Evolutionary conservation across 2,329 filamentous ascomycete genomes (phyloP).

Genomic region (Neopestalotiopsis rosae): DNA sequence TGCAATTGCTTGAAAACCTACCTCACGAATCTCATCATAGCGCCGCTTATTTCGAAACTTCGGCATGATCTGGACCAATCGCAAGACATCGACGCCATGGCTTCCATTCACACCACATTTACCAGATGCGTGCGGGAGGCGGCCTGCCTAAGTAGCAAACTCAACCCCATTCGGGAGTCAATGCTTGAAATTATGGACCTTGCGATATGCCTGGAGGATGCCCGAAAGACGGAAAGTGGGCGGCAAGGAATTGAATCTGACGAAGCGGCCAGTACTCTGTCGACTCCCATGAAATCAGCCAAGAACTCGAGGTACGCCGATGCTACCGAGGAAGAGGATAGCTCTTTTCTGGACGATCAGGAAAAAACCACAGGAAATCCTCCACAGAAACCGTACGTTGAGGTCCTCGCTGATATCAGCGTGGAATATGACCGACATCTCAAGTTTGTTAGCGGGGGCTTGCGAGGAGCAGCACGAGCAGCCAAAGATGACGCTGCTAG

Average conservation of each 20-base stretch:
- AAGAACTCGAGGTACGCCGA: conserved; percentile 29
- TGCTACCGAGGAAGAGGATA: conserved; percentile 37
- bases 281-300: conserved; percentile 30
- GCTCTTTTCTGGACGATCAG: conserved; percentile 36
- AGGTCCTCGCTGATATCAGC: conserved; percentile 62
- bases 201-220: conserved; percentile 70
- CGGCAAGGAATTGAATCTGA: conserved; percentile 43
- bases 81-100: conserved; percentile 82
- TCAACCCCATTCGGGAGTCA: conserved; percentile 73
- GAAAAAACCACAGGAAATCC: conserved; percentile 37
- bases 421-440: conserved; percentile 69
- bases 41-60: conserved; percentile 63
- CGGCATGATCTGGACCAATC: conserved; percentile 61
- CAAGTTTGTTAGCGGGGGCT: conserved; percentile 72
- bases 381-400: conserved; percentile 50
- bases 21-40: conserved; percentile 74
- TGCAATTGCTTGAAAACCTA: conserved; percentile 77
- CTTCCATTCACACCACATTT: conserved; percentile 69
- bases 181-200: conserved; percentile 81
- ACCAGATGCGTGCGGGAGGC: conserved; percentile 68
- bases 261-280: conserved; percentile 44
- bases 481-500: conserved; percentile 64
- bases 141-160: conserved; percentile 70
- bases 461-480: conserved; percentile 77
- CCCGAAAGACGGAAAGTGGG: conserved; percentile 48